phyloP scores from a whole-genome alignment of 225 moss, liverwort and hornwort species.

The Takakia lepidozioides region DNA sequence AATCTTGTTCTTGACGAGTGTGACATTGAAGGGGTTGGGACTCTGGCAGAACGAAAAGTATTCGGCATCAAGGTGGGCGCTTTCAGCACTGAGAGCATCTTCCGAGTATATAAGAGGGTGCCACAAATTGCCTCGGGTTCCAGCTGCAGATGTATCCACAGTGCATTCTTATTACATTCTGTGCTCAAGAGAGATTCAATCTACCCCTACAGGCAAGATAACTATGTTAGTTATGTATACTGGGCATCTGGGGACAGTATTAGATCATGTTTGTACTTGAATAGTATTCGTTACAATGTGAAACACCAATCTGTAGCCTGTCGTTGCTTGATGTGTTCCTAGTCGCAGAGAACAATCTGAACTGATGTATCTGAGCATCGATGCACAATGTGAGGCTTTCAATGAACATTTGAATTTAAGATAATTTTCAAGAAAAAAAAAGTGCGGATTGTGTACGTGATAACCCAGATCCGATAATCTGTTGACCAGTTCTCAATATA shows the following conservation, averaged over 20 bases:
- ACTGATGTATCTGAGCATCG: too few species aligned
- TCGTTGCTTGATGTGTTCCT: too few species aligned
- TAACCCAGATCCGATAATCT: constrained; percentile 61
- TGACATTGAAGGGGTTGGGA: constrained; percentile 56
- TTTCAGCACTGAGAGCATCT: constrained; percentile 62
- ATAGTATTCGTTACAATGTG: background rate
- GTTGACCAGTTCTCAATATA: constrained; percentile 32
- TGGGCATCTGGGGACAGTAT: too few species aligned
- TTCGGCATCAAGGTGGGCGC: constrained; percentile 67
- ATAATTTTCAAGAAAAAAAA: background rate
- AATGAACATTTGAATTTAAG: background rate
- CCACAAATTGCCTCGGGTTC: constrained; percentile 45
- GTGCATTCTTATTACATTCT: too few species aligned
- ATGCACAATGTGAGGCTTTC: too few species aligned
- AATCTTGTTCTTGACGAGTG: constrained; percentile 50
- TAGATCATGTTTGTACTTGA: background rate
- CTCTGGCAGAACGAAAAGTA: constrained; percentile 93
- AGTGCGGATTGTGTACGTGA: constrained; percentile 38
- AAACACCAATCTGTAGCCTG: too few species aligned
- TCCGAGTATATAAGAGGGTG: constrained; percentile 63
- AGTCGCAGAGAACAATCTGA: too few species aligned
- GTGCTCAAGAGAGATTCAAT: too few species aligned
- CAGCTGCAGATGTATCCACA: constrained; percentile 57
- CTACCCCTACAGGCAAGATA: too few species aligned
- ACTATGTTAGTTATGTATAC: too few species aligned